These are phyloP conservation scores for Sambucus nigra DNA, from an alignment of 129 eudicot genomes.

Conservation along the genomic window DNA sequence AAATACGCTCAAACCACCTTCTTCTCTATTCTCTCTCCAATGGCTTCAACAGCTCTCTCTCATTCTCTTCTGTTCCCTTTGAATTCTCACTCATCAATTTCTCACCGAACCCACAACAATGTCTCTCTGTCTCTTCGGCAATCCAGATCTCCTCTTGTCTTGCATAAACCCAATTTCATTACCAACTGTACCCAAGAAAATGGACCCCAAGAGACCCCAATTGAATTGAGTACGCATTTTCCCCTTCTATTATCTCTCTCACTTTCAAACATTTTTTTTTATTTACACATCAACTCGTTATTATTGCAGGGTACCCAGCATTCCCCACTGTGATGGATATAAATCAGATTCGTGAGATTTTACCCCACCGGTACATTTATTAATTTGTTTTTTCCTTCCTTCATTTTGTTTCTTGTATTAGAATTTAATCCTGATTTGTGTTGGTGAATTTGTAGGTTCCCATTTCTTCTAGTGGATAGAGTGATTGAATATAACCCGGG, in stretches of 20 bases:
- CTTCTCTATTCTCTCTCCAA: slow-evolving; percentile 15
- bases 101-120: slow-evolving; percentile 23
- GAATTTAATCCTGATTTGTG: slow-evolving; percentile 10
- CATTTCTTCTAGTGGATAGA: slow-evolving; percentile 93
- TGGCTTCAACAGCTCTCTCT: slow-evolving; percentile 76
- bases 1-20: slow-evolving; percentile 14
- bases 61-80: slow-evolving; percentile 39
- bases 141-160: slow-evolving; percentile 39
- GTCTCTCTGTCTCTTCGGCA: slow-evolving; percentile 14
- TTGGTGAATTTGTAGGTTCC: slow-evolving; percentile 49
- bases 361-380: slow-evolving; percentile 67
- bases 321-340: slow-evolving; percentile 85
- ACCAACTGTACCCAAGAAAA: slow-evolving; percentile 34
- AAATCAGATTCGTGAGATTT: slow-evolving; percentile 85
- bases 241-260: neutral
- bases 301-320: slow-evolving; percentile 64
- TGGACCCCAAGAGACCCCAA: slow-evolving; percentile 47
- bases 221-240: slow-evolving; percentile 53
- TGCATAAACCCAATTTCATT: slow-evolving; percentile 23
- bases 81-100: slow-evolving; percentile 21
- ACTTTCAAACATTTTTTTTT: neutral
- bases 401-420: neutral
- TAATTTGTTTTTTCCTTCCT: neutral
- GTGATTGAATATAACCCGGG: slow-evolving; percentile 89
- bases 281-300: neutral